Evolutionary conservation across 2,329 filamentous ascomycete genomes (phyloP).

Genomic region (Fusarium torreyae): DNA sequence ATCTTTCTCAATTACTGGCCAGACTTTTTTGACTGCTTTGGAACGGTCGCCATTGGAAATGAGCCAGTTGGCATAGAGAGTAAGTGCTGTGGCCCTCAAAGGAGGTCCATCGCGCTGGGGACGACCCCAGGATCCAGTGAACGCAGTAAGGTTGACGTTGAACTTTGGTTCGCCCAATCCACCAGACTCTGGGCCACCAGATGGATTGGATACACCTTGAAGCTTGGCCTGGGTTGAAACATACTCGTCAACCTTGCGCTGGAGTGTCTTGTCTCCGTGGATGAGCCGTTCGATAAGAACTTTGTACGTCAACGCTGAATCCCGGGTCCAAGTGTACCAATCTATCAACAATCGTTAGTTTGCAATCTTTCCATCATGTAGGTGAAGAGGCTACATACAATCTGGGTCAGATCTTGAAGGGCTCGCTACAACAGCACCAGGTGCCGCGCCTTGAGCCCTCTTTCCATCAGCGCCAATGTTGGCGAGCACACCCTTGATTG

Average conservation of each 20-base stretch:
- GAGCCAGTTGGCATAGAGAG: constrained; percentile 79
- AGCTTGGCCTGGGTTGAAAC: constrained; percentile 75
- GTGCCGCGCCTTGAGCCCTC: constrained; percentile 61
- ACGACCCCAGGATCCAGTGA: constrained; percentile 78
- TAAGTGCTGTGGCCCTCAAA: constrained; percentile 79
- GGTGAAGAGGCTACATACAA: background rate
- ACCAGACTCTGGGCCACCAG: constrained; percentile 66
- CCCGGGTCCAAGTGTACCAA: constrained; percentile 83
- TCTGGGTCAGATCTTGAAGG: constrained; percentile 67
- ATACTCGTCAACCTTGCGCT: constrained; percentile 75
- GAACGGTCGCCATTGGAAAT: constrained; percentile 72
- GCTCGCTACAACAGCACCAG: constrained; percentile 69
- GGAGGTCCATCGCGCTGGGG: constrained; percentile 85
- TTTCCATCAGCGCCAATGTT: constrained; percentile 71
- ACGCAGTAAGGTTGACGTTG: constrained; percentile 73
- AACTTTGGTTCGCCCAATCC: constrained; percentile 82
- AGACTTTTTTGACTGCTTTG: constrained; percentile 69
- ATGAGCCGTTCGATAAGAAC: constrained; percentile 75
- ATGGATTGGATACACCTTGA: constrained; percentile 77
- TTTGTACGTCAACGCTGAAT: constrained; percentile 80
- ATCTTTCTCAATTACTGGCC: constrained; percentile 82
- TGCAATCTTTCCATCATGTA: fast-evolving
- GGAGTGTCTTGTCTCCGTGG: constrained; percentile 70
- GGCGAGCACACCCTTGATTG: constrained; percentile 44
- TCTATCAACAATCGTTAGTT: constrained; percentile 61